Conservation (phyloP, 495 filamentous ascomycete species). For the Talaromyces wortmannii region DNA sequence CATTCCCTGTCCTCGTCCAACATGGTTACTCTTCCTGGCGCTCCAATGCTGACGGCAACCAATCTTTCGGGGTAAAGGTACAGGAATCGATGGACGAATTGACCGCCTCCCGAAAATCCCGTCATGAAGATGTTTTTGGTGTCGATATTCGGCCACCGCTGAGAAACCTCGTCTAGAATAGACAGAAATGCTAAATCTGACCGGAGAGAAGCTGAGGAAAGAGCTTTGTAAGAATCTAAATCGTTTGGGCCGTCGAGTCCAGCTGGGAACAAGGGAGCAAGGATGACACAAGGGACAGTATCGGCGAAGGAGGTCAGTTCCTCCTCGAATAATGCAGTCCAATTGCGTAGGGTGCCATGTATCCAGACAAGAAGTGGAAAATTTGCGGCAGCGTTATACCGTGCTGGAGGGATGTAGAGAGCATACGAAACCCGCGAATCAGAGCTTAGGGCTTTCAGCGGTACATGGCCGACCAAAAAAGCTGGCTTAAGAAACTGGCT, state of each 20-base stretch:
- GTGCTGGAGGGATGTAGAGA: background rate
- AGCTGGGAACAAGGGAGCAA: background rate
- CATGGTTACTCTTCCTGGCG: constrained; percentile 14
- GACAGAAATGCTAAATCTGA: background rate
- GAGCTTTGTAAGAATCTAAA: background rate
- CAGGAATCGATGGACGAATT: constrained; percentile 20
- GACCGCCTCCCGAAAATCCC: constrained; percentile 21
- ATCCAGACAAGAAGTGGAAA: background rate
- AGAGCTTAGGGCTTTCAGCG: background rate
- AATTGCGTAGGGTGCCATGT: background rate
- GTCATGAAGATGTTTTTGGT: constrained; percentile 17
- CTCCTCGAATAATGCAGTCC: background rate
- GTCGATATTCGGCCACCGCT: constrained; percentile 14
- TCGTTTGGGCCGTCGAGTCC: background rate
- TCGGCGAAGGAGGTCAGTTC: background rate
- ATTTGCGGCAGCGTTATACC: background rate
- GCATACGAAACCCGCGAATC: background rate
- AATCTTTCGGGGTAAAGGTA: constrained; percentile 21
- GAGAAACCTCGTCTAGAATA: constrained; percentile 8
- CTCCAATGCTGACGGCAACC: constrained; percentile 14
- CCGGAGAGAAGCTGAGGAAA: background rate
- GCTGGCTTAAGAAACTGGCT: background rate
- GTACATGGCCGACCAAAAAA: background rate
- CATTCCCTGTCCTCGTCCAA: constrained; percentile 11
- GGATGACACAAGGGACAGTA: background rate